phyloP scores from a whole-genome alignment of 2,329 filamentous ascomycete species.

The Colletotrichum gigasporum region DNA sequence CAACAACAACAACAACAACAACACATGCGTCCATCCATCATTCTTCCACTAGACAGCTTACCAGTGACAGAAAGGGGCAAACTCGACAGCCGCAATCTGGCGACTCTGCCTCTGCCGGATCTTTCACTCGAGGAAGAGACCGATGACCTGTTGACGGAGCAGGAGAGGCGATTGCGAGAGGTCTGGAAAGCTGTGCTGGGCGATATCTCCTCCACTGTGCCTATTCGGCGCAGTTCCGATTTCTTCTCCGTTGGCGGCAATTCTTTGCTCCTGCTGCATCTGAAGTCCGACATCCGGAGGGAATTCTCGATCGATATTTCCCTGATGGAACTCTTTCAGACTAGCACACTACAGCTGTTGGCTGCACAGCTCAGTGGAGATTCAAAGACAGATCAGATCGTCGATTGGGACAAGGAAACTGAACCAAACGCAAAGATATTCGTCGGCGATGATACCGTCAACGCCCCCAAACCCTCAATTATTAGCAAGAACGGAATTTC shows the following conservation, averaged over 20 bases:
- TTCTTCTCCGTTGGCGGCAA: constrained; percentile 49
- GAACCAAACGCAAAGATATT: too few species aligned
- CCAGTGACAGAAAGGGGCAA: too few species aligned
- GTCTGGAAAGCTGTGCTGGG: not conserved
- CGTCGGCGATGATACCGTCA: too few species aligned
- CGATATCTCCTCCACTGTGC: not conserved
- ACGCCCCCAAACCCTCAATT: not conserved
- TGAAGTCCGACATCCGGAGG: constrained; percentile 43
- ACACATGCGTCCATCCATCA: too few species aligned
- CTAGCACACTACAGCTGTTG: constrained; percentile 47
- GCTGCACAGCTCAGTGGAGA: constrained; percentile 32
- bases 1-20: too few species aligned
- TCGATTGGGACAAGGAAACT: constrained; percentile 50
- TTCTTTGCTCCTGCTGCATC: constrained; percentile 44
- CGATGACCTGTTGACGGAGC: too few species aligned
- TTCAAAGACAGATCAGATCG: constrained; percentile 30
- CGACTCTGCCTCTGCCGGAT: too few species aligned
- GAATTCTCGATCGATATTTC: constrained; percentile 38
- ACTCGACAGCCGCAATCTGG: too few species aligned
- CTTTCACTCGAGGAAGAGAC: too few species aligned
- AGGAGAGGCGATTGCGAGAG: too few species aligned
- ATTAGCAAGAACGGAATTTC: not conserved
- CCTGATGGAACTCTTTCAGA: constrained; percentile 44
- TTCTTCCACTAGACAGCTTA: too few species aligned
- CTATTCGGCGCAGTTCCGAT: constrained; percentile 35